These are phyloP conservation scores for Chamaecrista fasciculata DNA, from an alignment of 306 rosid genomes.

Conservation along the genomic window DNA sequence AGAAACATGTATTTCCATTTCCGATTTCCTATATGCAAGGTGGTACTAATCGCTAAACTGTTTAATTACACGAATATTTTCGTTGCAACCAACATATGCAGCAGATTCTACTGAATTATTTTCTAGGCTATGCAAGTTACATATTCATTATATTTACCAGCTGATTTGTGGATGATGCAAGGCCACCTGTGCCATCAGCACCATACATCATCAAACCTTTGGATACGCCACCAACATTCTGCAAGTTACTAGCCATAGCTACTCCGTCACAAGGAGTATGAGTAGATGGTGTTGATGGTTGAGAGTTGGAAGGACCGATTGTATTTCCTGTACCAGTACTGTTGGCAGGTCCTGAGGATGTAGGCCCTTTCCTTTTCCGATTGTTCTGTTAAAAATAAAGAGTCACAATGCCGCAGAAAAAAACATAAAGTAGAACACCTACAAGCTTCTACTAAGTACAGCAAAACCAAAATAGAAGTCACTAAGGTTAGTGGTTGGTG, in stretches of 20 bases:
- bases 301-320: slow-evolving; percentile 86
- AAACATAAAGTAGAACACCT: not conserved
- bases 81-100: slow-evolving; percentile 22
- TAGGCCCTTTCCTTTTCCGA: slow-evolving; percentile 89
- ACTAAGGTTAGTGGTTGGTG: not conserved
- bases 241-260: slow-evolving; percentile 66
- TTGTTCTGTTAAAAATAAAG: slow-evolving; percentile 48
- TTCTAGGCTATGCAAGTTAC: slow-evolving; percentile 21
- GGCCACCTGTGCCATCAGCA: slow-evolving; percentile 78
- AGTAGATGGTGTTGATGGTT: slow-evolving; percentile 92
- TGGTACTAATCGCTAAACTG: not conserved
- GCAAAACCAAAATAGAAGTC: slow-evolving; percentile 22
- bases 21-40: not conserved
- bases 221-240: slow-evolving; percentile 61
- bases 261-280: slow-evolving; percentile 92
- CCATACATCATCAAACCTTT: slow-evolving; percentile 71
- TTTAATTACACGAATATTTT: slow-evolving; percentile 7
- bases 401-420: slow-evolving; percentile 25
- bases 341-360: slow-evolving; percentile 95
- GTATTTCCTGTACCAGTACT: slow-evolving; percentile 98
- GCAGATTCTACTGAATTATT: not conserved
- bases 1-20: not conserved
- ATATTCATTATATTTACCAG: slow-evolving; percentile 54
- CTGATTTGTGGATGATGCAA: slow-evolving; percentile 89
- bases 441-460: slow-evolving; percentile 12